These are phyloP conservation scores for Allodekkera sacchari DNA, from an alignment of 805 yeast genomes.

Conservation along the genomic window DNA sequence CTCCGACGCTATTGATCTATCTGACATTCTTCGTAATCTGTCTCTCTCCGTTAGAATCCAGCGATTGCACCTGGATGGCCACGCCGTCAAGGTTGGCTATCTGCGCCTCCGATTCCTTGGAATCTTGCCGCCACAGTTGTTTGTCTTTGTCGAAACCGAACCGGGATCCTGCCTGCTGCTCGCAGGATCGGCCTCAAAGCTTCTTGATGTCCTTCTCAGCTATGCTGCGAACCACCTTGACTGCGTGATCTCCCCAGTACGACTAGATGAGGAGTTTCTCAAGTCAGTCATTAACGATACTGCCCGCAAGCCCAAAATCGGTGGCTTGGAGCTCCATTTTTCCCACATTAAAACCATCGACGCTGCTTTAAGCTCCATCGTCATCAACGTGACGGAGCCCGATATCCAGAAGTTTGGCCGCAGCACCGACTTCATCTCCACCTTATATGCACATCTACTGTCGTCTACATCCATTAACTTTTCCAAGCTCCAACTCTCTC, in stretches of 20 bases:
- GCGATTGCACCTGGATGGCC: constrained; percentile 6
- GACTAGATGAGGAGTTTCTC: constrained; percentile 3
- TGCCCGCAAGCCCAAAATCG: constrained; percentile 6
- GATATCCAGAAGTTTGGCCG: constrained; percentile 15
- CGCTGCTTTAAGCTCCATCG: constrained; percentile 15
- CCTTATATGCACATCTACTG: constrained; percentile 15
- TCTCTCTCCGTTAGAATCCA: constrained; percentile 18
- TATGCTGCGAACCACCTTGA: constrained; percentile 18
- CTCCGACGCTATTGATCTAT: constrained; percentile 15
- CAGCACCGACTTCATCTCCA: constrained; percentile 7
- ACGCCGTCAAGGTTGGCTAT: constrained; percentile 17
- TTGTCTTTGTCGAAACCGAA: constrained; percentile 17
- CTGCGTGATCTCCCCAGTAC: constrained; percentile 14
- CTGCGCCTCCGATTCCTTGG: constrained; percentile 21
- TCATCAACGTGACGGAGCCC: constrained; percentile 15
- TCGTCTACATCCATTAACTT: constrained; percentile 21
- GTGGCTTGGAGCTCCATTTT: constrained; percentile 15
- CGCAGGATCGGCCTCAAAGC: constrained; percentile 13
- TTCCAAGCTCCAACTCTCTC: constrained; percentile 16
- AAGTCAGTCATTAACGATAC: constrained; percentile 1
- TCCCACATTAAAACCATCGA: constrained; percentile 8
- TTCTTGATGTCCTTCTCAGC: constrained; percentile 13
- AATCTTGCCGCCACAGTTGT: constrained; percentile 19
- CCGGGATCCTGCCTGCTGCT: constrained; percentile 15
- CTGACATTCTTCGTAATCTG: constrained; percentile 14